Evolutionary conservation across 1,284 basidiomycete species (phyloP).

Genomic region (Cystobasidiaceae sp.): DNA sequence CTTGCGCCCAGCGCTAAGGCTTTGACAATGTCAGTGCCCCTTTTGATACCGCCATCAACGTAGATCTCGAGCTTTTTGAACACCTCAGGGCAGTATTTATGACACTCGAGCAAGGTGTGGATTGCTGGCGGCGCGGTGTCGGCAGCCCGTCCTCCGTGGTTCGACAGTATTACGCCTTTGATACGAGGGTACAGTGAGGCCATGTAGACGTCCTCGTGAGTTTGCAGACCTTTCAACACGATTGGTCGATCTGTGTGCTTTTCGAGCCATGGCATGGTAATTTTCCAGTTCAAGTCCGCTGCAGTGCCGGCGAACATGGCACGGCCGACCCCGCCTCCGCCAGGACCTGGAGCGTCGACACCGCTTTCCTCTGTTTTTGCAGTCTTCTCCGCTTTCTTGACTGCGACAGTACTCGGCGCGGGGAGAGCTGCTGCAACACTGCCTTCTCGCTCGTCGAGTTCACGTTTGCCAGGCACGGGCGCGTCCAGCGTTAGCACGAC

Average conservation of each 20-base stretch:
- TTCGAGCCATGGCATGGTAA: slow-evolving; percentile 51
- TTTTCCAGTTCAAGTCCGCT: slow-evolving; percentile 42
- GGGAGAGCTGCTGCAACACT: slow-evolving; percentile 43
- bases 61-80: slow-evolving; percentile 68
- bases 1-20: slow-evolving; percentile 83
- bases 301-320: slow-evolving; percentile 23
- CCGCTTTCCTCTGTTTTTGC: background rate
- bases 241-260: slow-evolving; percentile 48
- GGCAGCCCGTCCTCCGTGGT: slow-evolving; percentile 51
- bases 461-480: slow-evolving; percentile 75
- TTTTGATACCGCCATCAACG: slow-evolving; percentile 77
- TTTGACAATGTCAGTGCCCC: slow-evolving; percentile 88
- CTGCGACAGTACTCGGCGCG: background rate
- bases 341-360: slow-evolving; percentile 7
- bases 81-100: slow-evolving; percentile 66
- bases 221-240: slow-evolving; percentile 52
- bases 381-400: background rate
- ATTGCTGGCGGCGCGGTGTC: slow-evolving; percentile 35
- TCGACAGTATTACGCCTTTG: slow-evolving; percentile 43
- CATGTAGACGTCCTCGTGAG: slow-evolving; percentile 62
- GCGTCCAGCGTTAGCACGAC: slow-evolving; percentile 91
- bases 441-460: slow-evolving; percentile 58
- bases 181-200: slow-evolving; percentile 42
- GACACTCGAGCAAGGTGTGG: slow-evolving; percentile 50
- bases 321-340: slow-evolving; percentile 15